Base-by-base conservation (phyloP, 768 basidiomycete species). In the Boletus bicolor region DNA sequence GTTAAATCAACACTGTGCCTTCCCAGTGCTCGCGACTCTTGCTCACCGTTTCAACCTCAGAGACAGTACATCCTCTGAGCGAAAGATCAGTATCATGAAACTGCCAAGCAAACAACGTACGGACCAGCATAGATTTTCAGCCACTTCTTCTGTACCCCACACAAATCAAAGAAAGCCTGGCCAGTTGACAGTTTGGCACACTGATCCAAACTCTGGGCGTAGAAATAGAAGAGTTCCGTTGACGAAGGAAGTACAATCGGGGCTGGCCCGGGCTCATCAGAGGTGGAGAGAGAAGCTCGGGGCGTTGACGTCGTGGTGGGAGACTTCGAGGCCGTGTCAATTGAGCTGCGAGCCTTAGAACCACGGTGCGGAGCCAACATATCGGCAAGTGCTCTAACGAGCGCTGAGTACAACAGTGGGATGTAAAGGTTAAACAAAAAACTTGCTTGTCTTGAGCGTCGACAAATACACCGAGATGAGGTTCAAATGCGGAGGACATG, bases 221-320 rank as follows among this genome's bases (percentile, higher is more conserved):
- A 98, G 73, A 97, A 93, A 70, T 95, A 97, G 76, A 98, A 99
- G 17, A 99, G 75, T 62, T 98, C 95, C 1, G 95, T 98, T 0
- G 95, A 98, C 0, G 92, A 94, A 0, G 93, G 90, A 8, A 98
- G 79, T 1, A 98, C 91, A 3, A 82, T 75, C n/a, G 80, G 77
- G 1, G 82, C 72, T 0, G 82, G 73, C 28, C 77, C 74, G 26
- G 77, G 73, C 3, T 78, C 79, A 12, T 75, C 77, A 30, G 76
- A 72, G 26, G 70, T 71, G 12, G 73, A 73, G 21, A 74, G 70
- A 17, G 81, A 64, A 7, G 70, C 67, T 36, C 76, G 69, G 38
- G 76, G 66, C 1, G 71, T 74, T 17, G 68, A 68, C 38, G 56
- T 45, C 7, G 66, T 59, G 0, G 68, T 68, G 11, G 68, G 32